Evolutionary conservation across 306 rosid genomes (phyloP).

Genomic region (Arachis hypogaea): DNA sequence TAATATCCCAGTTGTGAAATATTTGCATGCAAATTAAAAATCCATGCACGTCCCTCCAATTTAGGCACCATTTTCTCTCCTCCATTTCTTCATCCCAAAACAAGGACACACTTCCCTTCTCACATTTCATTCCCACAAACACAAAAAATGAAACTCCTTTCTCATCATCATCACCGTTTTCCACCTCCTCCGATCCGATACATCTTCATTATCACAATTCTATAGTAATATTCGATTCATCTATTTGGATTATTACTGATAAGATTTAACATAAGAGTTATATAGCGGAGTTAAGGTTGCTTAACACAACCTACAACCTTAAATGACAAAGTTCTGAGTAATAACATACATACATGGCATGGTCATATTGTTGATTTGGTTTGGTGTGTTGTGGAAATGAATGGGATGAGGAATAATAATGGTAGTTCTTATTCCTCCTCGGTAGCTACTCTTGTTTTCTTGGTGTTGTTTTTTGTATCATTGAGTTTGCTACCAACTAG

Average conservation of each 20-base stretch:
- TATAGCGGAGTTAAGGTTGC: neutral
- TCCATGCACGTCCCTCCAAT: slow-evolving; percentile 50
- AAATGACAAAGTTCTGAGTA: no score
- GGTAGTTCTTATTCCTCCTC: slow-evolving; percentile 23
- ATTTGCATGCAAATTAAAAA: neutral
- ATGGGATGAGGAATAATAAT: slow-evolving; percentile 39
- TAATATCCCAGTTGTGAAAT: no score
- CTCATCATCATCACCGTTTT: neutral
- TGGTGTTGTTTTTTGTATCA: slow-evolving; percentile 37
- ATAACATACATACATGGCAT: neutral
- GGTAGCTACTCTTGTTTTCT: slow-evolving; percentile 9
- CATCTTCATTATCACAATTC: neutral
- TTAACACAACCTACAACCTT: neutral
- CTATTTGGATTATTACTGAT: no score
- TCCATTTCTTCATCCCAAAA: slow-evolving; percentile 66
- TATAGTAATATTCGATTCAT: no score
- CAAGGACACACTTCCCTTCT: slow-evolving; percentile 15
- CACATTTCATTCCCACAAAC: slow-evolving; percentile 32
- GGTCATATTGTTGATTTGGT: slow-evolving; percentile 30
- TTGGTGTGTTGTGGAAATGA: slow-evolving; percentile 43
- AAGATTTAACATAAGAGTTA: no score
- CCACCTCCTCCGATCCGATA: neutral
- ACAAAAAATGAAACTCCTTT: neutral
- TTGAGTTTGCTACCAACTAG: slow-evolving; percentile 37
- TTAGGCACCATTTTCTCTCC: slow-evolving; percentile 65